phyloP scores from a whole-genome alignment of 1,139 yeast species.

The Fermentozyma sake region DNA sequence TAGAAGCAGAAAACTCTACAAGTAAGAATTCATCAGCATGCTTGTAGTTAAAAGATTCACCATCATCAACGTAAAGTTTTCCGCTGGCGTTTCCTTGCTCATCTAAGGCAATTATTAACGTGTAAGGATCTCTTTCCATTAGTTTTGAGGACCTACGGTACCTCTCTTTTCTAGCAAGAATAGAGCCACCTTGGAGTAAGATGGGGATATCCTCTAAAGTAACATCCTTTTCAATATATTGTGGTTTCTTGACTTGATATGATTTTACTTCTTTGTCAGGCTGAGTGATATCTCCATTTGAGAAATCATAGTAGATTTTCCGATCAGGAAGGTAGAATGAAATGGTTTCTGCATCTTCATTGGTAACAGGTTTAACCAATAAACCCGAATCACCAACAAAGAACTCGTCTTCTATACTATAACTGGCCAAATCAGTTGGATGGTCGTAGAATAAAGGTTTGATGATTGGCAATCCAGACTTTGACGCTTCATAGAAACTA shows the following conservation, averaged over 20 bases:
- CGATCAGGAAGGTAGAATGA: slow-evolving; percentile 62
- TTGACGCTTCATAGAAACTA: slow-evolving; percentile 63
- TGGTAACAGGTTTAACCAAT: slow-evolving; percentile 77
- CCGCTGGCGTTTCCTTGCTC: slow-evolving; percentile 49
- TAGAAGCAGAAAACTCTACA: slow-evolving; percentile 27
- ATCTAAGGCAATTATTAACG: slow-evolving; percentile 62
- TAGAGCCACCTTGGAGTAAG: slow-evolving; percentile 71
- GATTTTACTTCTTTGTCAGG: slow-evolving; percentile 3
- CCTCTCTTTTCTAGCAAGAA: slow-evolving; percentile 64
- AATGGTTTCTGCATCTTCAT: slow-evolving; percentile 43
- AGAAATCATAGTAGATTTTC: slow-evolving; percentile 56
- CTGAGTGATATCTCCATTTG: slow-evolving; percentile 29
- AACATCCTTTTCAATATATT: slow-evolving; percentile 26
- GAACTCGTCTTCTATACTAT: slow-evolving; percentile 76
- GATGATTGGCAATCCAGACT: slow-evolving; percentile 65
- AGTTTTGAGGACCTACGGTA: slow-evolving; percentile 74
- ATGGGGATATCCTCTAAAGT: slow-evolving; percentile 67
- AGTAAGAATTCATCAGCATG: slow-evolving; percentile 46
- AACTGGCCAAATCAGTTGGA: slow-evolving; percentile 48
- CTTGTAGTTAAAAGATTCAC: slow-evolving; percentile 61
- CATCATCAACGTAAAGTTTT: slow-evolving; percentile 74
- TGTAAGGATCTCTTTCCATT: slow-evolving; percentile 81
- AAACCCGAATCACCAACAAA: slow-evolving; percentile 71
- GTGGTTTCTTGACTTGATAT: slow-evolving; percentile 11
- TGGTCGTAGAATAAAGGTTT: slow-evolving; percentile 69